These are phyloP conservation scores for Cnidoscolus chayamansa DNA, from an alignment of 441 rosid species.

Conservation along the genomic window DNA sequence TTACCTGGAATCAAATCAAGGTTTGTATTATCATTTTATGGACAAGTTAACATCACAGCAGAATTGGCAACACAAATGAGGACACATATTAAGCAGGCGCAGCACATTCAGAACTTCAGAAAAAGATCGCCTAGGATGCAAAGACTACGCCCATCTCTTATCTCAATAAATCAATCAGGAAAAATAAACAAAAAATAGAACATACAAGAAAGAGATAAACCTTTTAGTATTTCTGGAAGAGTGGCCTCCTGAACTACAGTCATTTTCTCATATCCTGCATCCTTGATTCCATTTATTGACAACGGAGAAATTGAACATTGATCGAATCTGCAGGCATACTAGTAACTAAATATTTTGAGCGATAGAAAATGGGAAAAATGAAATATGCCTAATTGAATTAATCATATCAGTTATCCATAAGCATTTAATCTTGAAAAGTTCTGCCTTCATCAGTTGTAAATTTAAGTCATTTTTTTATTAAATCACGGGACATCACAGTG, in stretches of 20 bases:
- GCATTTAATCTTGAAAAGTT: too few species aligned
- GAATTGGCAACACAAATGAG: not conserved
- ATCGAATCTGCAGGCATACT: slow-evolving; percentile 59
- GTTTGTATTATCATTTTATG: slow-evolving; percentile 2
- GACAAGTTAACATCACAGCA: not conserved
- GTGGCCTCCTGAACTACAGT: slow-evolving; percentile 93
- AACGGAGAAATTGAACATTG: slow-evolving; percentile 66
- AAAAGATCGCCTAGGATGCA: not conserved
- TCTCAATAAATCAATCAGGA: not conserved
- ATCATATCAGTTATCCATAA: too few species aligned
- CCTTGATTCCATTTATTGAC: slow-evolving; percentile 75
- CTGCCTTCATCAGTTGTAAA: too few species aligned
- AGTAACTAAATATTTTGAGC: not conserved
- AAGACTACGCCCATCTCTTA: slow-evolving; percentile 1
- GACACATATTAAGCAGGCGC: not conserved
- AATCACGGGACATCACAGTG: too few species aligned
- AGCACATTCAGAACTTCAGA: not conserved
- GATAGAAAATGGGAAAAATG: not conserved
- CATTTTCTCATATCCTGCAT: slow-evolving; percentile 89
- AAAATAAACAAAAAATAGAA: not conserved
- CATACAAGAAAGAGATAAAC: slow-evolving; percentile 29
- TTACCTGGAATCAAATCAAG: slow-evolving; percentile 50
- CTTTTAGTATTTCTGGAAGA: slow-evolving; percentile 76
- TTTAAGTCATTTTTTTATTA: too few species aligned
- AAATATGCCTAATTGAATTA: not conserved